Conservation (phyloP, 1,284 basidiomycete genomes). For the Erythrobasidium hasegawianum region DNA sequence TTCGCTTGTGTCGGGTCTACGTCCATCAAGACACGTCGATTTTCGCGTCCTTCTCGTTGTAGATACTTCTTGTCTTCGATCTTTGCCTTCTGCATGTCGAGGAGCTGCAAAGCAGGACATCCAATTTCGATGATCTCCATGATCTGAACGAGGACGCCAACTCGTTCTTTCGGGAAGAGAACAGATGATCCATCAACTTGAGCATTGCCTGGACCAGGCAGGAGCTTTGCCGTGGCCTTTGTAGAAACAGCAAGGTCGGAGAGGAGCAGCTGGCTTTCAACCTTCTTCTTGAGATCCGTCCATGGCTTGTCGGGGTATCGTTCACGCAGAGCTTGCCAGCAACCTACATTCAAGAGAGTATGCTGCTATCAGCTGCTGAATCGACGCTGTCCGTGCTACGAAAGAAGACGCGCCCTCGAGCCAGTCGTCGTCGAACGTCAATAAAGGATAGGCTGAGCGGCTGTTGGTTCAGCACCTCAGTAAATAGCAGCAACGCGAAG, state of each 20-base stretch:
- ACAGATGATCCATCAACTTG: conserved; percentile 4
- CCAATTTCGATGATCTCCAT: conserved; percentile 34
- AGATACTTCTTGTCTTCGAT: conserved; percentile 30
- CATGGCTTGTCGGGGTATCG: neutral
- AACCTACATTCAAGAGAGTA: neutral
- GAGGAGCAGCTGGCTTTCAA: conserved; percentile 33
- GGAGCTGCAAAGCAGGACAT: conserved; percentile 20
- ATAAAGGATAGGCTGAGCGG: conserved; percentile 5
- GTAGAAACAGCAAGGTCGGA: conserved; percentile 30
- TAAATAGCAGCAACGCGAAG: neutral
- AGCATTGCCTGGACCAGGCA: conserved; percentile 5
- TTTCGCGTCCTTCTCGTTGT: conserved; percentile 17
- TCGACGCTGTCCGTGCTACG: neutral
- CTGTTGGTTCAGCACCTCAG: conserved; percentile 1
- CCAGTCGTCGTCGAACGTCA: conserved; percentile 24
- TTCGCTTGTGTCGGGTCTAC: conserved; percentile 16
- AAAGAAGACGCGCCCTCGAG: conserved; percentile 9
- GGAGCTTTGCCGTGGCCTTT: conserved; percentile 8
- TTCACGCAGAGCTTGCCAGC: neutral
- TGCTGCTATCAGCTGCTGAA: neutral
- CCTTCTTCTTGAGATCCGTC: conserved; percentile 20
- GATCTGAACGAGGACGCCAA: conserved; percentile 32
- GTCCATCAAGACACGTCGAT: conserved; percentile 6
- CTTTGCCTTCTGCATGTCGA: conserved; percentile 22
- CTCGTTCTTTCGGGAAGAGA: neutral